Evolutionary conservation across 2,329 filamentous ascomycete species (phyloP), one percentile per base, ranked within the genome.

Genomic region (Pseudocercospora fuligena): DNA sequence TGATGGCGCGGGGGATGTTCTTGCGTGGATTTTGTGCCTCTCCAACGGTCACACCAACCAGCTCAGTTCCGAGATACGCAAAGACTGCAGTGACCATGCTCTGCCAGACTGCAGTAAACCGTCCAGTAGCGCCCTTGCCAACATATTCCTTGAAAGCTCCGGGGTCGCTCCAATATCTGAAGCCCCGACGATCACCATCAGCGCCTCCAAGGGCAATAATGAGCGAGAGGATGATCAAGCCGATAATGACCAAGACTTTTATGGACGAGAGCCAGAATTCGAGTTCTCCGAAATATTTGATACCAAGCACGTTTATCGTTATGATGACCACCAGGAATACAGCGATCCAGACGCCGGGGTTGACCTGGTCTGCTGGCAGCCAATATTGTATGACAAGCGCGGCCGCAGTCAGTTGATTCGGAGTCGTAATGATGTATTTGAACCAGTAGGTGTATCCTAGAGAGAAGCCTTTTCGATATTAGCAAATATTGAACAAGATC

Each of bases 341-440:
- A 46, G 92, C 85, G 64, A 96, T 93, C 81, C 89, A 95, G 12
- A 94, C 71, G 16, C 68, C 71, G 2, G 73, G 72, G 64, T 74
- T 74, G n/a, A 74, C 69, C 36, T 80, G 82, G 0, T 72, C 70
- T 14, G 72, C 66, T 1, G 83, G 77, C 11, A 92, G 81, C 92
- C 93, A 96, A 74, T 89, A 93, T 72, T 90, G 88, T 65, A 96
- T 90, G 65, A 94, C 90, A 43, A 96, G 80, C 5, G 91, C 87
- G n/a, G 86, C 88, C 29, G 92, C 92, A 0, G 92, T 95, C 46
- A 96, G 82, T 77, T 96, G 92, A 75, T 95, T 95, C 0, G 93
- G 92, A 0, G 91, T 93, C 59, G 92, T 86, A 74, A 96, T 94
- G 77, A 95, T 92, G 78, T 95, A 95, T 77, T 87, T 94, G 80